Conservation (phyloP, 2,329 filamentous ascomycete genomes). For the Exophiala phaeomuriformis region DNA sequence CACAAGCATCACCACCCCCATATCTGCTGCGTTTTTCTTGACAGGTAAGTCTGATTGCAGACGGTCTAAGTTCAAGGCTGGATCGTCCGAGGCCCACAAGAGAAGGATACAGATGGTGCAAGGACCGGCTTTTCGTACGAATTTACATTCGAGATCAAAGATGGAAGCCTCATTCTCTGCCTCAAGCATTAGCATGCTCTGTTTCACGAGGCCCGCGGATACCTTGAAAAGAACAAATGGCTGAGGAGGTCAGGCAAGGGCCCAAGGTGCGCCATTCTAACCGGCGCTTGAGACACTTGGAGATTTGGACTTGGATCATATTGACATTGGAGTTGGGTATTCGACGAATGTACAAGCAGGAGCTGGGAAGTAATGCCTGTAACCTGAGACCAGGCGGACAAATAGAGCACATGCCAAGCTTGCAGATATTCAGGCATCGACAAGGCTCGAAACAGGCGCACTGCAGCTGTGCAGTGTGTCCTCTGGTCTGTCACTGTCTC, state of each 20-base stretch:
- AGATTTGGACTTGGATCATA: conserved; percentile 33
- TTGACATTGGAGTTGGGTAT: conserved; percentile 15
- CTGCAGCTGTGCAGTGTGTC: too few relatives aligned
- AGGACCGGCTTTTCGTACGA: neutral
- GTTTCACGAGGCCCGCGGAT: neutral
- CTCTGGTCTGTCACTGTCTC: conserved; percentile 1
- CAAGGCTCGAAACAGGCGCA: too few relatives aligned
- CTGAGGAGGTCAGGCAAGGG: conserved; percentile 23
- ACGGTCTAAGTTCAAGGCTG: neutral
- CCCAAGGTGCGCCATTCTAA: conserved; percentile 33
- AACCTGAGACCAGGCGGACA: too few relatives aligned
- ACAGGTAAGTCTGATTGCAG: neutral
- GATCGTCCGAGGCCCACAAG: conserved; percentile 8
- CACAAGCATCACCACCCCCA: conserved; percentile 7
- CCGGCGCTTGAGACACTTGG: conserved; percentile 35
- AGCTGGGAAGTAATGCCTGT: neutral
- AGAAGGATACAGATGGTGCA: conserved; percentile 10
- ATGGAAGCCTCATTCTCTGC: conserved; percentile 3
- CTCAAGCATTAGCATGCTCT: conserved; percentile 5
- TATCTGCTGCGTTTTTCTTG: neutral
- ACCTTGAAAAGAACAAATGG: conserved; percentile 31
- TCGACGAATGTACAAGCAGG: neutral
- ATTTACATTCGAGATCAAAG: conserved; percentile 6
- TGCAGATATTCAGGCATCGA: too few relatives aligned
- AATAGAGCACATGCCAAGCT: too few relatives aligned